Evolutionary conservation across 1,284 basidiomycete genomes (phyloP).

Genomic region (Sanghuangporus weigelae): DNA sequence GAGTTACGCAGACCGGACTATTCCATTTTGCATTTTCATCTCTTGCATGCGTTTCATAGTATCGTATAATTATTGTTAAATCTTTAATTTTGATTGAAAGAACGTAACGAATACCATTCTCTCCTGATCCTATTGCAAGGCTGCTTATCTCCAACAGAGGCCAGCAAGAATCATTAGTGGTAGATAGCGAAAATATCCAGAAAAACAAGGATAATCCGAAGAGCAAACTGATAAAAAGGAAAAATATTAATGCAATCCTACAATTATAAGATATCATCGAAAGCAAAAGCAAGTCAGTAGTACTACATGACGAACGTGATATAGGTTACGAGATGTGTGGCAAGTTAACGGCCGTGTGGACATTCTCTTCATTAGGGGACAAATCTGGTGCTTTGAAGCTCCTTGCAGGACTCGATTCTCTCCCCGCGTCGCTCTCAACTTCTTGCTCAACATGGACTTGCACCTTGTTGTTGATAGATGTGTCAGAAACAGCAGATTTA

Average conservation of each 20-base stretch:
- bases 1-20: no score
- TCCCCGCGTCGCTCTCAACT: slow-evolving; percentile 2
- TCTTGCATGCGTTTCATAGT: no score
- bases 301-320: not conserved
- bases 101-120: no score
- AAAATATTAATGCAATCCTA: not conserved
- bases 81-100: no score
- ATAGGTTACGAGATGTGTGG: not conserved
- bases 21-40: no score
- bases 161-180: no score
- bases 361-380: not conserved
- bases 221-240: not conserved
- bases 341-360: not conserved
- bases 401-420: not conserved
- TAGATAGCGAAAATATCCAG: no score
- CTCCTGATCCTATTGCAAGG: no score
- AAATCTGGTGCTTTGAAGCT: not conserved
- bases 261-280: not conserved
- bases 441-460: slow-evolving; percentile 16
- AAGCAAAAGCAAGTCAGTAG: not conserved
- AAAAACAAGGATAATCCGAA: no score
- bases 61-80: no score
- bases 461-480: slow-evolving; percentile 1
- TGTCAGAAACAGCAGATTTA: not conserved
- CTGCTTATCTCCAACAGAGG: no score